Evolutionary conservation across 805 yeast genomes (phyloP).

Genomic region (Metschnikowia gelsemii): DNA sequence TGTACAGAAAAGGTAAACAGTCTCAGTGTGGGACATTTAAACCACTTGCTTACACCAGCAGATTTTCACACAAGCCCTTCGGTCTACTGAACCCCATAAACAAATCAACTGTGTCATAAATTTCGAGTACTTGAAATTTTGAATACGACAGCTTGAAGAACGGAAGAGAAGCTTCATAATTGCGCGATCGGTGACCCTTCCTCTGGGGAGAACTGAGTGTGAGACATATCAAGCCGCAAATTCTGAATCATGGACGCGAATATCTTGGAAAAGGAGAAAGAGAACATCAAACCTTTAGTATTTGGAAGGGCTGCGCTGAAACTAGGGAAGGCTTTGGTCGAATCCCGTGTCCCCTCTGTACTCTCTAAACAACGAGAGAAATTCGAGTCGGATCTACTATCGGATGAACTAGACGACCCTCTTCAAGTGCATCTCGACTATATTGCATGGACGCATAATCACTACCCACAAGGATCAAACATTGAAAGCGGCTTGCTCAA

Average conservation of each 20-base stretch:
- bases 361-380: slow-evolving; percentile 35
- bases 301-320: slow-evolving; percentile 70
- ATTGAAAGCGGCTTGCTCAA: slow-evolving; percentile 64
- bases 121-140: too few species aligned
- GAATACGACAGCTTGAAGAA: too few species aligned
- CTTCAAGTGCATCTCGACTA: slow-evolving; percentile 73
- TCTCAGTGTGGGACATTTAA: too few species aligned
- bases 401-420: slow-evolving; percentile 78
- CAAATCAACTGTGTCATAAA: too few species aligned
- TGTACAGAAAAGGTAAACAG: too few species aligned
- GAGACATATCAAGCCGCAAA: background rate
- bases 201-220: too few species aligned
- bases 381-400: slow-evolving; percentile 22
- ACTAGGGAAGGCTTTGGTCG: slow-evolving; percentile 45
- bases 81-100: too few species aligned
- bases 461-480: slow-evolving; percentile 60
- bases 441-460: slow-evolving; percentile 66
- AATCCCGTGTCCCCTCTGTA: slow-evolving; percentile 8
- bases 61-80: too few species aligned
- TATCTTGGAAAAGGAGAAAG: slow-evolving; percentile 55
- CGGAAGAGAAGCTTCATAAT: too few species aligned
- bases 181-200: too few species aligned
- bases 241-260: slow-evolving; percentile 18
- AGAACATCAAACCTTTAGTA: slow-evolving; percentile 64
- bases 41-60: too few species aligned